These are phyloP conservation scores for Rhizophagus sp. DNA, from an alignment of 192 early-diverging fungal genomes.

Conservation along the genomic window DNA sequence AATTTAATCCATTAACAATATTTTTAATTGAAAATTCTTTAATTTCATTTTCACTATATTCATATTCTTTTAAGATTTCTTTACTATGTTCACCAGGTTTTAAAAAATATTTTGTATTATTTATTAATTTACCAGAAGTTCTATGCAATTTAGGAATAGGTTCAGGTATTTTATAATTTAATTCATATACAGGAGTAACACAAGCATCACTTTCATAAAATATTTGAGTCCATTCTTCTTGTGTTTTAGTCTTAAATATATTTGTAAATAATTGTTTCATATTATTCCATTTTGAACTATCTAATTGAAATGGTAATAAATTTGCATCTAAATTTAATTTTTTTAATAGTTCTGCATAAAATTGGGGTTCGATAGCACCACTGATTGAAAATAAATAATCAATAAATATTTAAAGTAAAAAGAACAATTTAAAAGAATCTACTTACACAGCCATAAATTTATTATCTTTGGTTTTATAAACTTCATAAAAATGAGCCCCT, in stretches of 20 bases:
- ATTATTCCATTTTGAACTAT: constrained; percentile 54
- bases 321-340: constrained; percentile 42
- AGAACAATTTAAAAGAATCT: background rate
- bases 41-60: constrained; percentile 43
- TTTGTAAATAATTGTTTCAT: constrained; percentile 49
- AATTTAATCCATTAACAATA: constrained; percentile 21
- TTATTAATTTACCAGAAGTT: constrained; percentile 27
- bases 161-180: background rate
- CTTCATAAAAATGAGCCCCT: constrained; percentile 69
- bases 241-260: constrained; percentile 59
- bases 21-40: constrained; percentile 36
- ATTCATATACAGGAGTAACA: constrained; percentile 61
- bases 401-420: background rate
- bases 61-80: constrained; percentile 45
- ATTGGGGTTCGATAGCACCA: constrained; percentile 66
- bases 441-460: constrained; percentile 62
- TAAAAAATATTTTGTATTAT: constrained; percentile 33
- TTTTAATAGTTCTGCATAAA: constrained; percentile 55
- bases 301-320: constrained; percentile 47
- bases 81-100: constrained; percentile 49
- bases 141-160: background rate
- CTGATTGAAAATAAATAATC: constrained; percentile 12
- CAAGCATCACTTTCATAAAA: constrained; percentile 67
- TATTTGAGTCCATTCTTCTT: constrained; percentile 60
- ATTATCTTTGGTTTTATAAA: constrained; percentile 67